phyloP scores from a whole-genome alignment of 805 yeast species.

The Myxozyma vanderwaltii region DNA sequence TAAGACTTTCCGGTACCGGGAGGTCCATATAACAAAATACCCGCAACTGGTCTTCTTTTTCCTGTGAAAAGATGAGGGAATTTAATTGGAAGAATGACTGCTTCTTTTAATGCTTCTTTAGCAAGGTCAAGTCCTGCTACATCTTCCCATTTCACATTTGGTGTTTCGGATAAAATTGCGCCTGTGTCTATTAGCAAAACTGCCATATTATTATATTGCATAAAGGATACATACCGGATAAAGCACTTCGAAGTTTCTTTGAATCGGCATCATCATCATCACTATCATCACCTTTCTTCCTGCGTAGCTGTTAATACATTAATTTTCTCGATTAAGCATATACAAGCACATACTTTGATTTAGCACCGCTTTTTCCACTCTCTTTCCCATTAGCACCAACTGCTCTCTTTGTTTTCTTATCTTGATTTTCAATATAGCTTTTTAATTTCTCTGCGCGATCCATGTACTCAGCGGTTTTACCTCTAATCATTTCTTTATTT shows the following conservation, averaged over 20 bases:
- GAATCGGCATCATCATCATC: slow-evolving; percentile 74
- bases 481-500: slow-evolving; percentile 83
- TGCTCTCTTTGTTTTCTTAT: slow-evolving; percentile 42
- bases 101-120: slow-evolving; percentile 94
- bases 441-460: slow-evolving; percentile 92
- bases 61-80: slow-evolving; percentile 96
- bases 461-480: slow-evolving; percentile 87
- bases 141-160: slow-evolving; percentile 92
- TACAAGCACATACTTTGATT: slow-evolving; percentile 21
- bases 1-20: slow-evolving; percentile 99
- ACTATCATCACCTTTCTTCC: slow-evolving; percentile 48
- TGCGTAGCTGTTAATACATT: neutral
- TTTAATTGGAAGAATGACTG: slow-evolving; percentile 92
- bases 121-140: slow-evolving; percentile 95
- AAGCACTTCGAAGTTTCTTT: slow-evolving; percentile 85
- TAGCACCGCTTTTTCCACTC: slow-evolving; percentile 22
- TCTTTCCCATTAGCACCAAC: slow-evolving; percentile 34
- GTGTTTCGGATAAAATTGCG: slow-evolving; percentile 87
- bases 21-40: slow-evolving; percentile 85
- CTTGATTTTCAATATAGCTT: slow-evolving; percentile 72
- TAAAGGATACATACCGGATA: slow-evolving; percentile 61
- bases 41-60: slow-evolving; percentile 87
- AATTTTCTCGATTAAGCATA: neutral
- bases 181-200: slow-evolving; percentile 9
- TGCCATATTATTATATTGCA: neutral